Base-by-base conservation (phyloP, 495 filamentous ascomycete genomes). In the Platismatia glauca region DNA sequence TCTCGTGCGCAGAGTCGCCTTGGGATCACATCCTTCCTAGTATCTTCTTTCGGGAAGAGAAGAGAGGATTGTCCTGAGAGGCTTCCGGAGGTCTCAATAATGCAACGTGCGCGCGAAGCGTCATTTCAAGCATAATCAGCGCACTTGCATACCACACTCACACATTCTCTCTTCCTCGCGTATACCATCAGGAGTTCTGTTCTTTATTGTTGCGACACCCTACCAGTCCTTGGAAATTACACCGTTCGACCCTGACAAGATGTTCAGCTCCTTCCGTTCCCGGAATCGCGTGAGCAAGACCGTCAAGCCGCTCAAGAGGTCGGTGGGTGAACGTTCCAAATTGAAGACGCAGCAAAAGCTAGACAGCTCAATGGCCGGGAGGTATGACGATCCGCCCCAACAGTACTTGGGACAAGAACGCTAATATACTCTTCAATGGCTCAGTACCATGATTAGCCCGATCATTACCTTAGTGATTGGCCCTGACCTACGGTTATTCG, bases 381-480 rank as follows among this genome's bases (percentile, higher is more conserved):
- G 74, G 81, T 82, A 64, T 65, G 75, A 68, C n/a, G 31, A 41
- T 34, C 16, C 35, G 46, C 37, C 37, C 12, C 55, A 68, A 71
- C 77, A 73, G 70, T 74, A 63, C 70, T 66, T 59, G 72, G 73
- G 39, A 27, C 65, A 62, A 69, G 62, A 60, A 63, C 62, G 63
- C 67, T 69, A 64, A 71, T 72, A 39, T 66, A 62, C 27, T 60
- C 9, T 57, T n/a, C 35, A 9, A 33, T 56, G 12, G 38, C 48
- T 57, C 70, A 86, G 83, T 72, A 79, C 79, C 68, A 78, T 86
- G 72, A 80, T 85, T 63, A 90, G 87, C 65, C 86, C 89, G 66
- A 93, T 95, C 74, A 77, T 95, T 72, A 93, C 90, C 58, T 77
- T 96, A 2, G 80, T 88, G 68, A 86, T 96, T 67, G 90, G 91